Evolutionary conservation across 495 filamentous ascomycete genomes (phyloP), one percentile per base, ranked within the genome.

Genomic region (Tuber indicum): DNA sequence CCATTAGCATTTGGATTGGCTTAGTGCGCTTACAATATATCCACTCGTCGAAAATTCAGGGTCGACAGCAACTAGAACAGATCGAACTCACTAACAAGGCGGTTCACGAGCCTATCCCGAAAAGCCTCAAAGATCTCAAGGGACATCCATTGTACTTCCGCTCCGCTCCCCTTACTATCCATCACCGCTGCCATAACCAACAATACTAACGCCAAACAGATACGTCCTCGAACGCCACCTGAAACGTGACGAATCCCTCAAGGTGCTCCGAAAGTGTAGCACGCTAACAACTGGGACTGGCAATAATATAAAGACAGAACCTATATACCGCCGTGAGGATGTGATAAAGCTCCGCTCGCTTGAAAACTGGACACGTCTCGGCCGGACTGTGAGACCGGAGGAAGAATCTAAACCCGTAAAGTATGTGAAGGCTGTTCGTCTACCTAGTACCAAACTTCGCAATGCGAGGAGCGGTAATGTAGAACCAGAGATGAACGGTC

Each of bases 51-150:
- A 66, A 32, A 66, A 36, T 32, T 36, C 58, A 80, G 69, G 91
- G 94, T 79, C 86, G 93, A 3, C 93, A 97, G 79, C 91, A 93
- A 84, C 88, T 96, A 41, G 96, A 99, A 82, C 87, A 91, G 44
- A 90, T 87, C 16, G 94, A 97, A 80, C 85, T 99, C 6, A 87
- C 89, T 0, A 87, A 88, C 10, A 89, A 88, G 76, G 91, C 93
- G 75, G 89, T 90, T 0, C 86, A 87, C 17, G 96, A 99, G 82
- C 92, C 92, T 7, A 94, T 99, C 90, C 96, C 96, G 8, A 89
- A 90, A 70, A 97, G 94, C 79, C 89, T 98, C 26, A 89, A 90
- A 70, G 95, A 98, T 81, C 96, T 98, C 85, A 97, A 97, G 83
- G 90, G 92, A 80, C 96, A 99, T 84, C 96, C 96, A 0, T 85